Base-by-base conservation (phyloP, 2,329 filamentous ascomycete species). In the Stagonosporopsis vannaccii region DNA sequence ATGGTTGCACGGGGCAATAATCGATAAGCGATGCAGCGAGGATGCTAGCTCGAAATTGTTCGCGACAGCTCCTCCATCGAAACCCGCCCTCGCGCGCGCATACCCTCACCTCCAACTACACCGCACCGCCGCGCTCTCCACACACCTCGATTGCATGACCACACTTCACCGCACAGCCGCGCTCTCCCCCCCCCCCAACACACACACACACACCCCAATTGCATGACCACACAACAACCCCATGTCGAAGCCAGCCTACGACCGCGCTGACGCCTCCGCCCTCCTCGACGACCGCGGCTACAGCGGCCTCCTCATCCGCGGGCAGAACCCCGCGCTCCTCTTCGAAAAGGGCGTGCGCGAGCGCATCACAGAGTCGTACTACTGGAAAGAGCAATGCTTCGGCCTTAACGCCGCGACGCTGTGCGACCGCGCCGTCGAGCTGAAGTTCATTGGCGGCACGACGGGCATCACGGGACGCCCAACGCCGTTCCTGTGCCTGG, bases 331-430 rank as follows among this genome's bases (percentile, higher is more conserved):
- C 0, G 91, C 92, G n/a, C 93, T 90, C 4, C 90, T 98, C 58
- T 90, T 98, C 84, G 94, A 98, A 77, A 97, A 96, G 76, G 90
- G 92, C 36, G 92, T 97, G 63, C 90, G 91, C 72, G 95, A 99
- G 78, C 92, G 95, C 73, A 97, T 99, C 77, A 87, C 93, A 66
- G 92, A 97, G 72, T 91, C 88, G 49, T 96, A 97, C 79, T 99
- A 97, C 81, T 99, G 92, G 90, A 97, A 97, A 78, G 95, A 98
- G 79, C 93, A 97, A 80, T 97, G 95, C 76, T 99, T 98, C 78
- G 95, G 90, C 37, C 84, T 99, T 63, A 99, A 98, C 80, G 85
- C 85, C 3, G 87, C 87, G 1, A 89, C 86, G 0, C 76, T 99
- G 6, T 89, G 97, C 68, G 91, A 97, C 79, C 91, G 95, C 62